These are phyloP conservation scores for Aspergillus pseudonomiae DNA, from an alignment of 2,329 filamentous ascomycete species.

Conservation along the genomic window DNA sequence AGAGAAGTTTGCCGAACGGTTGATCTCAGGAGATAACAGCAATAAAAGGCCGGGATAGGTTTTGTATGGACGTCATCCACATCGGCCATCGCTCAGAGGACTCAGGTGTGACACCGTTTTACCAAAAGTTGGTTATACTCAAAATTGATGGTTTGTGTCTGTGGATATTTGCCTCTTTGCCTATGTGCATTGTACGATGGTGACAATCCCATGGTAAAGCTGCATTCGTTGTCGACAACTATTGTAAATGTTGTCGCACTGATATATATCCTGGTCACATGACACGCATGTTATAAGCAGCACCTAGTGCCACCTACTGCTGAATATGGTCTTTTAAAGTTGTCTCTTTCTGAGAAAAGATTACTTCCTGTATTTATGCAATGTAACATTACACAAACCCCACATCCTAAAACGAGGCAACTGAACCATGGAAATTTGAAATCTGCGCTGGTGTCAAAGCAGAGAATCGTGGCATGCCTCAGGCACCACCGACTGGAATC, in stretches of 20 bases:
- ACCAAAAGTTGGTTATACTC: background rate
- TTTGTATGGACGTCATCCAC: conserved; percentile 44
- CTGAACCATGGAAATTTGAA: background rate
- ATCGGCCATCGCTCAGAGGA: conserved; percentile 21
- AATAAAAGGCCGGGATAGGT: conserved; percentile 84
- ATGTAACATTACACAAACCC: conserved; percentile 6
- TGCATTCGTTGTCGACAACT: background rate
- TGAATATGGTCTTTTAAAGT: background rate
- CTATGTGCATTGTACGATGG: background rate
- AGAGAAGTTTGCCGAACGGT: conserved; percentile 69
- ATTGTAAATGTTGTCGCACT: background rate
- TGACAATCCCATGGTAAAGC: background rate
- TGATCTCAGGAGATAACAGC: conserved; percentile 89
- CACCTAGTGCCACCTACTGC: too few species aligned
- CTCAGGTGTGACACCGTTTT: background rate
- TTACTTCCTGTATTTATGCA: background rate
- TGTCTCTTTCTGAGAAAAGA: background rate
- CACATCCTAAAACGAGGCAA: background rate
- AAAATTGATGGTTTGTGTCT: background rate
- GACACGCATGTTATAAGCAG: background rate
- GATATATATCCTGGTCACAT: background rate
- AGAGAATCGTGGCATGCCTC: background rate
- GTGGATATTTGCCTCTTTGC: background rate
- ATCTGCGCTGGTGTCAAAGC: background rate
- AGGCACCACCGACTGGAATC: background rate